Percentiles rank a stretch among this genome's conserved stretches.
phyloP scores from a whole-genome alignment of 1,284 basidiomycete species.

The Papiliotrema fonsecae region DNA sequence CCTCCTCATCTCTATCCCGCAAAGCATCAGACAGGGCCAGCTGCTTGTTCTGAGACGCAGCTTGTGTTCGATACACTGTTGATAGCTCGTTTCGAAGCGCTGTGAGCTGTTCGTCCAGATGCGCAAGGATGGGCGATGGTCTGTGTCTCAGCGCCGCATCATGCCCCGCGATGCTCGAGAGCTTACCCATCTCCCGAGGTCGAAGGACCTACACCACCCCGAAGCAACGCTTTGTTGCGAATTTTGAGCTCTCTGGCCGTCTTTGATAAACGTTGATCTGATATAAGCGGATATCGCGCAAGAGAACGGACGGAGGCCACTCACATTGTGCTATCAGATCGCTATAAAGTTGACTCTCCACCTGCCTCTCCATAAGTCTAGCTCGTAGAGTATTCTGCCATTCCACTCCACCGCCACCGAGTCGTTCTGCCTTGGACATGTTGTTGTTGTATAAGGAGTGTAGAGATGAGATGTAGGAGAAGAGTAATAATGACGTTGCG shows the following conservation, averaged over 20 bases:
- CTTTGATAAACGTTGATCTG: constrained; percentile 82
- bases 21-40: constrained; percentile 90
- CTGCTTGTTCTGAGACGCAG: constrained; percentile 77
- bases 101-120: constrained; percentile 88
- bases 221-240: constrained; percentile 74
- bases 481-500: background rate
- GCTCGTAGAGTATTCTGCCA: constrained; percentile 53
- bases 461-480: background rate
- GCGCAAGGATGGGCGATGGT: constrained; percentile 78
- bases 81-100: constrained; percentile 84
- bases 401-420: constrained; percentile 21
- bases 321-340: constrained; percentile 82
- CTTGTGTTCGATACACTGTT: constrained; percentile 91
- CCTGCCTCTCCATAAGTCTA: constrained; percentile 60
- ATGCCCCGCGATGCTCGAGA: background rate
- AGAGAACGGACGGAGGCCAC: constrained; percentile 34
- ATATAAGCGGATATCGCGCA: background rate
- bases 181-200: constrained; percentile 64
- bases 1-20: constrained; percentile 82
- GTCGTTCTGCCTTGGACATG: background rate
- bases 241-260: constrained; percentile 84
- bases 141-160: constrained; percentile 5
- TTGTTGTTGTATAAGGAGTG: background rate
- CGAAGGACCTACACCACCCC: constrained; percentile 29
- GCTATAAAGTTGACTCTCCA: constrained; percentile 66